Conservation (phyloP, 2,329 filamentous ascomycete species). For the Stemphylium beticola region DNA sequence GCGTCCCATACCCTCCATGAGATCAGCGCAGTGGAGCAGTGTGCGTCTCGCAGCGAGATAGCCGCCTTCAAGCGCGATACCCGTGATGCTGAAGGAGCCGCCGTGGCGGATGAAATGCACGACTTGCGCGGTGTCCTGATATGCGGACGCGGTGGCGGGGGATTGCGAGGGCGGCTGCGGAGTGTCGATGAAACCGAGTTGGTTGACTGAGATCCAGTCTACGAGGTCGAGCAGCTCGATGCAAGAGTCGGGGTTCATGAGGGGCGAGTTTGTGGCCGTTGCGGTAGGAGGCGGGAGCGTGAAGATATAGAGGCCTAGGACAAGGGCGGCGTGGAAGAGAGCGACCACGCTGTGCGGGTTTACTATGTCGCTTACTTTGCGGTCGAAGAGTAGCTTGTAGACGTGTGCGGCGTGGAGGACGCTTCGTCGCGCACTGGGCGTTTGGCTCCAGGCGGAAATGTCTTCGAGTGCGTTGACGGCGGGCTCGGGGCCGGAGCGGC, state of each 20-base stretch:
- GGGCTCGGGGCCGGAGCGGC: slow-evolving; percentile 55
- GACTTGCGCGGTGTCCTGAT: slow-evolving; percentile 40
- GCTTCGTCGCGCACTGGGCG: slow-evolving; percentile 57
- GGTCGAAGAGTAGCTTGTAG: slow-evolving; percentile 58
- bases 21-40: slow-evolving; percentile 58
- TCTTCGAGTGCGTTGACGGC: slow-evolving; percentile 58
- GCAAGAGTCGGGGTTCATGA: slow-evolving; percentile 28
- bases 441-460: slow-evolving; percentile 59
- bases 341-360: slow-evolving; percentile 59
- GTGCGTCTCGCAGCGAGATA: slow-evolving; percentile 60
- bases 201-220: slow-evolving; percentile 57
- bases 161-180: slow-evolving; percentile 16
- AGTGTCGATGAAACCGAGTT: slow-evolving; percentile 53
- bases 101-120: slow-evolving; percentile 57
- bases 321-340: slow-evolving; percentile 59
- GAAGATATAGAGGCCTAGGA: slow-evolving; percentile 60
- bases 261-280: slow-evolving; percentile 28
- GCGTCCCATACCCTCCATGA: slow-evolving; percentile 60
- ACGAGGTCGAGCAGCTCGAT: slow-evolving; percentile 59
- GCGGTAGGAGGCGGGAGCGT: slow-evolving; percentile 44
- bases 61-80: slow-evolving; percentile 56
- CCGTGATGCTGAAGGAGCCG: slow-evolving; percentile 56
- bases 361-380: slow-evolving; percentile 60
- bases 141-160: too few species aligned
- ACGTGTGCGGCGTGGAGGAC: slow-evolving; percentile 61